Percentiles rank a stretch among this genome's conserved stretches.
These are phyloP conservation scores for Saprolegnia diclina DNA, from an alignment of 352 stramenopile species.

Conservation along the genomic window DNA sequence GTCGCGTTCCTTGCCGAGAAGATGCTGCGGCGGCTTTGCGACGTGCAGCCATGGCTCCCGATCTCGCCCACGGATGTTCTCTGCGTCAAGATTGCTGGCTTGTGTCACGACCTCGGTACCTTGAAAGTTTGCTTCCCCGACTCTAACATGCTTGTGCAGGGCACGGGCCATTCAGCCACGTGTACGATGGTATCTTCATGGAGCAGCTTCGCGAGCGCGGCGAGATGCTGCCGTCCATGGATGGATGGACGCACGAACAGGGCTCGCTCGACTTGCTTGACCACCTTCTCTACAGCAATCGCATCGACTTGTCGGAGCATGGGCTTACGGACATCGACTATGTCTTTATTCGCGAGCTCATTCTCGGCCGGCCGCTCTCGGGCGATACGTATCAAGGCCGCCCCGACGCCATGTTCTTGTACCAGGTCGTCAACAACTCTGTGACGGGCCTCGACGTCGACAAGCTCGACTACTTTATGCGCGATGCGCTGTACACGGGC, in stretches of 20 bases:
- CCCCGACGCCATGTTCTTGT: conserved; percentile 59
- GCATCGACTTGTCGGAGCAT: conserved; percentile 49
- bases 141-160: conserved; percentile 17
- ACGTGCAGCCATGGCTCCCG: conserved; percentile 78
- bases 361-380: conserved; percentile 52
- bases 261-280: conserved; percentile 73
- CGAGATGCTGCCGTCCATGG: not conserved
- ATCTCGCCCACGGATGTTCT: conserved; percentile 72
- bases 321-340: conserved; percentile 44
- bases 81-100: conserved; percentile 72
- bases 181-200: conserved; percentile 74
- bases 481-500: conserved; percentile 71
- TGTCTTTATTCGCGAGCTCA: conserved; percentile 75
- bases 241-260: conserved; percentile 62
- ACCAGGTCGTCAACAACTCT: conserved; percentile 87
- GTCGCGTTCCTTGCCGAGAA: conserved; percentile 91
- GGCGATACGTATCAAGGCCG: conserved; percentile 38
- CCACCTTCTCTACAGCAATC: conserved; percentile 49
- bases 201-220: conserved; percentile 37
- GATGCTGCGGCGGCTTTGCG: conserved; percentile 72
- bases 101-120: conserved; percentile 64
- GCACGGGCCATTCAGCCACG: conserved; percentile 76
- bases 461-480: conserved; percentile 89
- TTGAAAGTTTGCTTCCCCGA: not conserved
- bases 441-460: conserved; percentile 83